These are phyloP conservation scores for Kalmusia sp. DNA, from an alignment of 2,329 filamentous ascomycete species.

Conservation along the genomic window DNA sequence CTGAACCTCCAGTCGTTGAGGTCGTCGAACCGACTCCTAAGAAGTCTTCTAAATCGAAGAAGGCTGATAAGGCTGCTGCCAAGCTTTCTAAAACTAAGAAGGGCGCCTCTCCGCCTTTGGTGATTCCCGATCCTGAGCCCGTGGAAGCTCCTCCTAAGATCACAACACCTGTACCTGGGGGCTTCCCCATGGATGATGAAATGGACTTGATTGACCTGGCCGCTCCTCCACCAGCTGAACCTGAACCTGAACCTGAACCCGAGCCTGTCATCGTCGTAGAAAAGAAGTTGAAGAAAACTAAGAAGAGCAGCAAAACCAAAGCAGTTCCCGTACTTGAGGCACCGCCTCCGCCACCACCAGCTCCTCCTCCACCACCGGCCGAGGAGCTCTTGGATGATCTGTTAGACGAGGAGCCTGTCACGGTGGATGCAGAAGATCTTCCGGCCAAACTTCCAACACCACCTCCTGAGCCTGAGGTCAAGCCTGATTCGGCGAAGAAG, in stretches of 20 bases:
- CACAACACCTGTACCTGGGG: slow-evolving; percentile 53
- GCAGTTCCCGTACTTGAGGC: slow-evolving; percentile 19
- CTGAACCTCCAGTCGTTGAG: slow-evolving; percentile 34
- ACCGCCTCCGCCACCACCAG: slow-evolving; percentile 33
- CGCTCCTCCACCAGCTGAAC: slow-evolving; percentile 19
- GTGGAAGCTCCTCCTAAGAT: slow-evolving; percentile 34
- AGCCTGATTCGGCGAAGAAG: slow-evolving; percentile 66
- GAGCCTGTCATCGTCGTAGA: slow-evolving; percentile 26
- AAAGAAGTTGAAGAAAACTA: slow-evolving; percentile 46
- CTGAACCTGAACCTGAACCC: slow-evolving; percentile 25
- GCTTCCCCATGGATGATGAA: slow-evolving; percentile 55
- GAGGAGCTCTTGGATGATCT: slow-evolving; percentile 30
- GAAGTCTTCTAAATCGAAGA: slow-evolving; percentile 38
- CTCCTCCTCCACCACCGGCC: slow-evolving; percentile 32
- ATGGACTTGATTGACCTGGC: slow-evolving; percentile 41
- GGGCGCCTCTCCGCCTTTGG: slow-evolving; percentile 27
- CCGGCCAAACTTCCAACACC: slow-evolving; percentile 55
- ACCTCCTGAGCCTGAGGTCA: slow-evolving; percentile 43
- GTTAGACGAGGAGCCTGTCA: slow-evolving; percentile 27
- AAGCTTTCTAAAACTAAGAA: slow-evolving; percentile 42
- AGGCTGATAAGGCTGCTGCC: slow-evolving; percentile 20
- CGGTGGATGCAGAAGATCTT: slow-evolving; percentile 36
- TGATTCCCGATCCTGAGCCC: slow-evolving; percentile 39
- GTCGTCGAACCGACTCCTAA: slow-evolving; percentile 40
- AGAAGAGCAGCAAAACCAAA: slow-evolving; percentile 36